Evolutionary conservation across 2,329 filamentous ascomycete species (phyloP), one percentile per base, ranked within the genome.

Genomic region (Cercospora brassicicola): DNA sequence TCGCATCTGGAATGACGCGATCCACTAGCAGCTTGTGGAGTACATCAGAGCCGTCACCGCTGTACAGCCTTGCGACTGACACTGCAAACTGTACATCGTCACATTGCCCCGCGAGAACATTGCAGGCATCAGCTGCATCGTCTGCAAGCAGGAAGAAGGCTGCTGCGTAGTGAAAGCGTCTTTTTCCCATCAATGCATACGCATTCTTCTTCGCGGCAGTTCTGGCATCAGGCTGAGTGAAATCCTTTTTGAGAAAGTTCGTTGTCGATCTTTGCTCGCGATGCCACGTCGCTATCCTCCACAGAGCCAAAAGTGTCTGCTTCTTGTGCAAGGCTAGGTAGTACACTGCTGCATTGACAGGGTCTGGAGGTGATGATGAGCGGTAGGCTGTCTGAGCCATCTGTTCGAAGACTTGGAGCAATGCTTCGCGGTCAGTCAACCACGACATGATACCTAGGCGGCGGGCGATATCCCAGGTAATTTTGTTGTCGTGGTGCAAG

Each of bases 361-460:
- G 95, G 73, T 96, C 94, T 78, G 93, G 95, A 66, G 91, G 87
- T 33, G 97, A 93, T 23, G 88, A 89, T 72, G 92, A 93, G 15
- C 92, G 93, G 79, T 98, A 99, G 76, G 98, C 93, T 71, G 95
- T 97, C 53, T 94, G 89, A 31, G 94, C 96, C 55, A 99, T 87
- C n/a, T 88, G 81, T 78, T 99, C 95, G 71, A 99, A 94, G 76
- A 97, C 92, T 0, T 86, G 80, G 78, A 95, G 92, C 77, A 98
- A 82, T 23, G 93, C 89, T 64, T 86, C 87, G 18, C 85, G 80
- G 78, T 97, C 94, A 0, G 89, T 88, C 71, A 99, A 85, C 94
- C 95, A 99, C 89, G 97, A 94, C 76, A 97, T 97, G 65, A 98
- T 85, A 10, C 95, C 95, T 72, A 91, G 92, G 77, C 96, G 91